Evolutionary conservation across 2,329 filamentous ascomycete genomes (phyloP).

Genomic region (Hansfordia pulvinata): DNA sequence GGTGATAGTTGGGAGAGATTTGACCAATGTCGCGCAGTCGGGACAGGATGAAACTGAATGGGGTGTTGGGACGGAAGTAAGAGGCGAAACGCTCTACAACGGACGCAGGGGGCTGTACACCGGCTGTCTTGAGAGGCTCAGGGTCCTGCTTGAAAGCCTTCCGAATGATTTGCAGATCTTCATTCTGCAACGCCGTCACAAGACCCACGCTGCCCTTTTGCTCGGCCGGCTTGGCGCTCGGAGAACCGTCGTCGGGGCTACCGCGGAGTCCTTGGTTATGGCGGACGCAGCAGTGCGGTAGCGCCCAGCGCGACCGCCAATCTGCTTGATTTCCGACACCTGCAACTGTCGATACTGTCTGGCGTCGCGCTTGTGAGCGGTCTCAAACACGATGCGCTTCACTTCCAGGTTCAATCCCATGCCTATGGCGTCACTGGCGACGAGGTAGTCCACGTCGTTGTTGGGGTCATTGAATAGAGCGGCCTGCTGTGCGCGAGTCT

Average conservation of each 20-base stretch:
- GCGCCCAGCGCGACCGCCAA: constrained; percentile 81
- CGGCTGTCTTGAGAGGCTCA: constrained; percentile 54
- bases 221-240: no score
- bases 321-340: constrained; percentile 81
- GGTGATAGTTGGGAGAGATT: constrained; percentile 52
- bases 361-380: constrained; percentile 60
- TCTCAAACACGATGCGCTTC: constrained; percentile 80
- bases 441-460: constrained; percentile 90
- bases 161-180: constrained; percentile 52
- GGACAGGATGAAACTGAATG: constrained; percentile 70
- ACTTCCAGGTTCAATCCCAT: constrained; percentile 95
- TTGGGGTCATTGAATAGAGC: constrained; percentile 87
- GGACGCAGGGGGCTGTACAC: constrained; percentile 57
- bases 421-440: constrained; percentile 89
- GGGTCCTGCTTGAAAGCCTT: constrained; percentile 50
- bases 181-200: constrained; percentile 64
- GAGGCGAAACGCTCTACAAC: constrained; percentile 64
- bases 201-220: constrained; percentile 36
- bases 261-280: constrained; percentile 10
- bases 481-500: constrained; percentile 85
- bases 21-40: constrained; percentile 58
- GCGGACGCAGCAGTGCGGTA: constrained; percentile 60
- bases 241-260: constrained; percentile 1
- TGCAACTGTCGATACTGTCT: constrained; percentile 40
- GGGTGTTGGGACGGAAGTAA: constrained; percentile 70